These are phyloP conservation scores for Xylariaceae sp. DNA, from an alignment of 2,329 filamentous ascomycete species.

Conservation along the genomic window DNA sequence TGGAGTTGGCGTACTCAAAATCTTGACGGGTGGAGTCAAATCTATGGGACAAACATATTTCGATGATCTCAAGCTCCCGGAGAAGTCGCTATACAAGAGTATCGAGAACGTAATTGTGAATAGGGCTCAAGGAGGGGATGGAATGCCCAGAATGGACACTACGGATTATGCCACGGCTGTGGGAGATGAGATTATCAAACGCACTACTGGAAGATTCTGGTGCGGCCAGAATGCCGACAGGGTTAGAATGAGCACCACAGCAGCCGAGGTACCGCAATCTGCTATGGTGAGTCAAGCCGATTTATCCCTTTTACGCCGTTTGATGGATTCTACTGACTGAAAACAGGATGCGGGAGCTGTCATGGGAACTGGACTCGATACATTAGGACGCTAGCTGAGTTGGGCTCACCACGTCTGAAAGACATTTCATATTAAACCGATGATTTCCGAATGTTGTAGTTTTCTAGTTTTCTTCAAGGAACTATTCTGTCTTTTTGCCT, in stretches of 20 bases:
- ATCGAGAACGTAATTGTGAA: conserved; percentile 24
- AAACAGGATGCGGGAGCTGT: conserved; percentile 26
- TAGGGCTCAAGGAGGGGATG: conserved; percentile 30
- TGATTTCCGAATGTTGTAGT: too few relatives aligned
- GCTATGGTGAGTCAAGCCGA: conserved; percentile 19
- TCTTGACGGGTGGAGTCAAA: conserved; percentile 33
- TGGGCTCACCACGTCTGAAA: too few relatives aligned
- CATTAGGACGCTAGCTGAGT: too few relatives aligned
- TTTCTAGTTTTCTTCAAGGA: too few relatives aligned
- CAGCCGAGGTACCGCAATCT: conserved; percentile 25
- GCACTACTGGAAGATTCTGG: conserved; percentile 34
- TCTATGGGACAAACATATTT: conserved; percentile 34
- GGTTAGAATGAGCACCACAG: conserved; percentile 26
- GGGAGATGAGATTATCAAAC: too few relatives aligned
- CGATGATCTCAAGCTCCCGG: conserved; percentile 27
- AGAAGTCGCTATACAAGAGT: conserved; percentile 28
- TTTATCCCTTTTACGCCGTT: not conserved
- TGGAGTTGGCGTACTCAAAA: conserved; percentile 33
- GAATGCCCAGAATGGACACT: conserved; percentile 27
- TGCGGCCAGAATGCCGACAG: conserved; percentile 23
- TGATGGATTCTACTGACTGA: conserved; percentile 16
- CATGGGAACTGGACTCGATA: conserved; percentile 29
- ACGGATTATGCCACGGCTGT: too few relatives aligned
- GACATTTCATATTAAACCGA: too few relatives aligned
- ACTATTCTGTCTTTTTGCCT: too few relatives aligned